A percentile compares a stretch with the other conserved stretches of the same genome.
These are phyloP conservation scores for Exutisphaerella laricina DNA, from an alignment of 2,329 filamentous ascomycete genomes.

Conservation along the genomic window DNA sequence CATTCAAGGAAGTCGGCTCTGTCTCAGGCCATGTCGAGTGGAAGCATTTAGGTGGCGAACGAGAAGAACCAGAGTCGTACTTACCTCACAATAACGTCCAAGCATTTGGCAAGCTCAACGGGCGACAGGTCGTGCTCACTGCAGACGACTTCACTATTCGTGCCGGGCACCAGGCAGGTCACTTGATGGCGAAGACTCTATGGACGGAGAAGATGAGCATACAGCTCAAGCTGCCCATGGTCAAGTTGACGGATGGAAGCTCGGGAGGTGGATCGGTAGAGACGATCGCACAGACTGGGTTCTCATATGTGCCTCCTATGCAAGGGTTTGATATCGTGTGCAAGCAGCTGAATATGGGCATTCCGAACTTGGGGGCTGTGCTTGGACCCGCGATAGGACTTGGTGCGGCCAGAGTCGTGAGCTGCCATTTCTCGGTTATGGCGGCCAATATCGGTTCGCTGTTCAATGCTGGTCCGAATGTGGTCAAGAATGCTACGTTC, in stretches of 20 bases:
- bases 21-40: conserved; percentile 56
- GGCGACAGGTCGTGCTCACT: conserved; percentile 54
- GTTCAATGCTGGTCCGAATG: conserved; percentile 60
- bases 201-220: conserved; percentile 59
- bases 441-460: conserved; percentile 56
- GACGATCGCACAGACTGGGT: conserved; percentile 51
- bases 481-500: conserved; percentile 58
- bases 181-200: conserved; percentile 48
- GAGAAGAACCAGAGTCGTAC: conserved; percentile 48
- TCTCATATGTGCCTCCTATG: conserved; percentile 56
- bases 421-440: conserved; percentile 62
- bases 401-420: conserved; percentile 56
- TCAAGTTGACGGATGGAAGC: conserved; percentile 60
- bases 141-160: conserved; percentile 60
- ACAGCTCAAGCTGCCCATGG: conserved; percentile 52
- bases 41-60: conserved; percentile 43
- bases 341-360: conserved; percentile 56
- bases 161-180: conserved; percentile 61
- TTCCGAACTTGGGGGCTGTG: conserved; percentile 59
- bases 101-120: conserved; percentile 45
- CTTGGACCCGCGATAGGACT: conserved; percentile 59
- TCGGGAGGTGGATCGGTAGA: conserved; percentile 59
- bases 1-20: conserved; percentile 56
- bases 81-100: conserved; percentile 60
- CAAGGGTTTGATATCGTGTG: conserved; percentile 49